phyloP scores from a whole-genome alignment of 2,329 filamentous ascomycete genomes.

The Pseudofabraea citricarpa region DNA sequence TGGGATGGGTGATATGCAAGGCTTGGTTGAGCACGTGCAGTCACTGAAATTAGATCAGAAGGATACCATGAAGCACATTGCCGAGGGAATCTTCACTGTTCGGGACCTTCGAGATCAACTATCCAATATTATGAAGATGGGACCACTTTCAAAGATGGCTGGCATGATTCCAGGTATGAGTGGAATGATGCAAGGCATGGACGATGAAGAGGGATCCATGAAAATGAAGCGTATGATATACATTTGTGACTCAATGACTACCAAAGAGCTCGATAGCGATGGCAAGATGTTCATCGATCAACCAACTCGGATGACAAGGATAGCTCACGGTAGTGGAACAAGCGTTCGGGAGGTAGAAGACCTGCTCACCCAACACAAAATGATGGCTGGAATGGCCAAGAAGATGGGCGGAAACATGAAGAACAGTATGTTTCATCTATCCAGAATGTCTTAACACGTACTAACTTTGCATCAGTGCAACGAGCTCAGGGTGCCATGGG shows the following conservation, averaged over 20 bases:
- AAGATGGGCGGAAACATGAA: conserved; percentile 98
- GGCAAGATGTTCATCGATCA: conserved; percentile 93
- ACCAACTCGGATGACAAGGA: conserved; percentile 85
- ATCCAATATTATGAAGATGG: conserved; percentile 99
- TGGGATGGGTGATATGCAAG: conserved; percentile 96
- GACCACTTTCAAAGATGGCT: conserved; percentile 92
- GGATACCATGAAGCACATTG: conserved; percentile 98
- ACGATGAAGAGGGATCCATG: conserved; percentile 89
- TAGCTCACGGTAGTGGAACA: conserved; percentile 86
- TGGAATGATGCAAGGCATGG: conserved; percentile 91
- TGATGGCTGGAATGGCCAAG: conserved; percentile 99
- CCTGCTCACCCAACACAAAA: conserved; percentile 91
- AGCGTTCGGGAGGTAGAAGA: conserved; percentile 92
- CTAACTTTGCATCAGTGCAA: conserved; percentile 49
- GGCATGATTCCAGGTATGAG: conserved; percentile 97
- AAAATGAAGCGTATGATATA: conserved; percentile 99
- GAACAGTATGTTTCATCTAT: conserved; percentile 48
- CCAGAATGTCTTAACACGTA: not conserved
- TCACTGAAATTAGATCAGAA: conserved; percentile 94
- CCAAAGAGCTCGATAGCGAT: conserved; percentile 91
- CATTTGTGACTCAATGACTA: conserved; percentile 97
- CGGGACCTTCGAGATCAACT: conserved; percentile 93
- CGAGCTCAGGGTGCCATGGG: conserved; percentile 86
- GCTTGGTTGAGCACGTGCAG: conserved; percentile 93
- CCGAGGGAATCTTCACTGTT: conserved; percentile 92